These are phyloP conservation scores for Styphnolobium japonicum DNA, from an alignment of 306 rosid species.

Conservation along the genomic window DNA sequence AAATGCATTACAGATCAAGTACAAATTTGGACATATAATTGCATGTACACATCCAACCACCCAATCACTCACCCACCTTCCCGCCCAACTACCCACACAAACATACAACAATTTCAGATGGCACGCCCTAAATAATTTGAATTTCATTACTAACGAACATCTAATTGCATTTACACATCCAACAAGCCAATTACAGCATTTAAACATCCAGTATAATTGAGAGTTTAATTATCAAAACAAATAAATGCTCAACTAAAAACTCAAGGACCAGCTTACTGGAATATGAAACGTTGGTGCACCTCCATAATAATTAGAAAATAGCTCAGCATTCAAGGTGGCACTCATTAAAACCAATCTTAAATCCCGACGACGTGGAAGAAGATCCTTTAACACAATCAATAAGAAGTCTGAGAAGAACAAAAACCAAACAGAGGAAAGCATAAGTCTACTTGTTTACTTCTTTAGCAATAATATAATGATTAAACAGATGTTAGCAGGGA, in stretches of 20 bases:
- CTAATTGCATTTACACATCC: background rate
- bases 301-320: conserved; percentile 78
- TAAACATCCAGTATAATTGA: background rate
- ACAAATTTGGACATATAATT: background rate
- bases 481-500: background rate
- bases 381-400: conserved; percentile 93
- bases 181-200: background rate
- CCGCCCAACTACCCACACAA: background rate
- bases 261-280: conserved; percentile 50
- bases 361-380: conserved; percentile 88
- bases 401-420: conserved; percentile 78
- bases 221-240: background rate
- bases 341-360: conserved; percentile 92
- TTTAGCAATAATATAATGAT: conserved; percentile 10
- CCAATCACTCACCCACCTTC: background rate
- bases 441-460: conserved; percentile 26
- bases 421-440: conserved; percentile 24
- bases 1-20: background rate
- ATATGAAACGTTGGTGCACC: conserved; percentile 71
- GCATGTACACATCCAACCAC: conserved; percentile 1
- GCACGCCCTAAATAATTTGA: background rate
- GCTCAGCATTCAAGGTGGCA: conserved; percentile 93
- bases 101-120: background rate
- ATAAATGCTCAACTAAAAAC: conserved; percentile 15
- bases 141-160: background rate